phyloP scores from a whole-genome alignment of 805 yeast species.

The Sugiyamaella mastotermitis region DNA sequence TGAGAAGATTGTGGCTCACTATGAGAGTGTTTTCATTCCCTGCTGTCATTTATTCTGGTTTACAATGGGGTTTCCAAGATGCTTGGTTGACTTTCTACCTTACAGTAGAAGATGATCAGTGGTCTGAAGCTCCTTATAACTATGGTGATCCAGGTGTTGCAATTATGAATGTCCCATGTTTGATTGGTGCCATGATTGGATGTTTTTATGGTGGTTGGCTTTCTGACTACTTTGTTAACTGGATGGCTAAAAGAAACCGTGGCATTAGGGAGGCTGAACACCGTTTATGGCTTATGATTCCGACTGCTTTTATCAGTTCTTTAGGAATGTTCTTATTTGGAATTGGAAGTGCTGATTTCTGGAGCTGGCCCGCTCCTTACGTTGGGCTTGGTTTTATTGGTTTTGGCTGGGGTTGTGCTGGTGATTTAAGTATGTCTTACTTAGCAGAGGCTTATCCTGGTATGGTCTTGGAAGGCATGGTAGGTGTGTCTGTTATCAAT shows the following conservation, averaged over 20 bases:
- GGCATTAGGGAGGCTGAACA: conserved; percentile 54
- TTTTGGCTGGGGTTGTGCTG: conserved; percentile 49
- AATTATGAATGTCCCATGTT: conserved; percentile 65
- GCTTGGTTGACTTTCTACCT: conserved; percentile 69
- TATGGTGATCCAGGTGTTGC: conserved; percentile 64
- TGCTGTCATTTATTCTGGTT: conserved; percentile 53
- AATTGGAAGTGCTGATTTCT: conserved; percentile 48
- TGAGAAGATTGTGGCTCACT: conserved; percentile 43
- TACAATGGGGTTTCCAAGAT: conserved; percentile 76
- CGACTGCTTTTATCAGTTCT: conserved; percentile 48
- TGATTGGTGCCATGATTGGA: conserved; percentile 48
- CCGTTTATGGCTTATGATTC: conserved; percentile 45
- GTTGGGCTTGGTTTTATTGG: conserved; percentile 54
- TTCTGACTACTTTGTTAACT: conserved; percentile 51
- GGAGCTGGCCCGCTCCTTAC: conserved; percentile 51
- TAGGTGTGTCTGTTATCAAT: conserved; percentile 50
- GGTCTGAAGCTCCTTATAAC: conserved; percentile 60
- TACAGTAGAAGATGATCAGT: conserved; percentile 65
- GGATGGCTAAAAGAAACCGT: conserved; percentile 43
- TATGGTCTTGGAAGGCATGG: conserved; percentile 49
- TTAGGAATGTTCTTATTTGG: conserved; percentile 56
- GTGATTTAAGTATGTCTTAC: conserved; percentile 54
- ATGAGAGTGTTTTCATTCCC: conserved; percentile 38
- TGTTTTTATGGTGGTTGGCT: conserved; percentile 43
- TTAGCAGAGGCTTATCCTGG: conserved; percentile 52